These are phyloP conservation scores for Candida taoyuanica DNA, from an alignment of 805 yeast genomes.

Conservation along the genomic window DNA sequence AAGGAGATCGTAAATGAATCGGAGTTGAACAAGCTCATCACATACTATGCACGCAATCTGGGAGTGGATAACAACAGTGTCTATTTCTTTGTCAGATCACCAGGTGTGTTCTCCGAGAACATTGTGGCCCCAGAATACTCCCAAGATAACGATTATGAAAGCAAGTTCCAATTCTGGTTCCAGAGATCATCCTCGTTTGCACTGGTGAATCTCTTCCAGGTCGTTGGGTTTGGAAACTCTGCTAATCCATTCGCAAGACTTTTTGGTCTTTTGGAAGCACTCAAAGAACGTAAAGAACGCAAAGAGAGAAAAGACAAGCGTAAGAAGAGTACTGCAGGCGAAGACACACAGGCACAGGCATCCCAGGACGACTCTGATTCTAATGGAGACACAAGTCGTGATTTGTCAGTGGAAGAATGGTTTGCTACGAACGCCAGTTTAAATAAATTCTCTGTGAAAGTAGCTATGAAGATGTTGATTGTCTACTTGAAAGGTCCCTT, in stretches of 20 bases:
- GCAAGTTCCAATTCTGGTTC: slow-evolving; percentile 59
- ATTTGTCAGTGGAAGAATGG: slow-evolving; percentile 39
- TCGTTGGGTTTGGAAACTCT: slow-evolving; percentile 75
- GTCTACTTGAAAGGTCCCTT: slow-evolving; percentile 67
- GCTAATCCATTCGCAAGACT: slow-evolving; percentile 71
- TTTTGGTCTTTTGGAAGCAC: slow-evolving; percentile 65
- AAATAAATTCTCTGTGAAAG: slow-evolving; percentile 54
- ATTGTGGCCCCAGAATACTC: slow-evolving; percentile 15
- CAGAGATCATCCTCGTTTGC: slow-evolving; percentile 75
- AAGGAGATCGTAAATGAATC: slow-evolving; percentile 21
- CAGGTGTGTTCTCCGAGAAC: slow-evolving; percentile 11
- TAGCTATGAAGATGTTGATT: slow-evolving; percentile 62
- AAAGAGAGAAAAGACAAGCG: slow-evolving; percentile 57
- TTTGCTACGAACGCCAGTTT: slow-evolving; percentile 45
- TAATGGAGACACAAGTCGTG: slow-evolving; percentile 3
- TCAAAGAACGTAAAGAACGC: slow-evolving; percentile 66
- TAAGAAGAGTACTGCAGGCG: slow-evolving; percentile 11
- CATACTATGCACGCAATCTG: slow-evolving; percentile 60
- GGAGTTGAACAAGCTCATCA: slow-evolving; percentile 54
- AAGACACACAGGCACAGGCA: neutral
- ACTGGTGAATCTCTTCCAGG: slow-evolving; percentile 65
- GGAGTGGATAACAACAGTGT: slow-evolving; percentile 63
- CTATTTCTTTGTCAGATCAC: slow-evolving; percentile 43
- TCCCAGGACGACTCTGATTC: slow-evolving; percentile 4
- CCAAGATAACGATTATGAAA: slow-evolving; percentile 24